Conservation (phyloP, 345 rosid species). For the Pistacia atlantica region DNA sequence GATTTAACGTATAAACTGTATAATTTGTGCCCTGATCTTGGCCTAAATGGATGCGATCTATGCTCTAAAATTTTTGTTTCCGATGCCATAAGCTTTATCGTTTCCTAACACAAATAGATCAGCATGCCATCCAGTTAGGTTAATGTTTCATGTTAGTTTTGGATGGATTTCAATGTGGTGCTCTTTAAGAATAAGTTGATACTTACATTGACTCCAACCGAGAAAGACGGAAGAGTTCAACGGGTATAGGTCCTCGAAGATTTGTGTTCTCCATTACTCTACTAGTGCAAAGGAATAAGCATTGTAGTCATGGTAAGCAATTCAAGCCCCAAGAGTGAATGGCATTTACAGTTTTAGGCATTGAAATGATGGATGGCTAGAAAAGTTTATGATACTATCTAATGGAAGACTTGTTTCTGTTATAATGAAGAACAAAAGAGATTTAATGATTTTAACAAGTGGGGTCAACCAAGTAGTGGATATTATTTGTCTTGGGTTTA, state of each 20-base stretch:
- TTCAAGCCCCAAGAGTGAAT: no score
- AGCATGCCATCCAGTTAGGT: not conserved
- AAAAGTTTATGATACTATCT: no score
- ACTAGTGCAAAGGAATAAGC: slow-evolving; percentile 15
- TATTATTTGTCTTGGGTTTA: no score
- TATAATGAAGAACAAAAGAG: not conserved
- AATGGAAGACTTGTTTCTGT: no score
- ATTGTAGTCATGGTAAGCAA: not conserved
- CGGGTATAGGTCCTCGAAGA: slow-evolving; percentile 58
- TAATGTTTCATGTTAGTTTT: not conserved
- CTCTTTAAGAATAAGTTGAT: not conserved
- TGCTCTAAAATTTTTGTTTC: no score
- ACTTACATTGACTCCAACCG: slow-evolving; percentile 72
- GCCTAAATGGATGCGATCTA: no score
- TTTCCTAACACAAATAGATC: slow-evolving; percentile 21
- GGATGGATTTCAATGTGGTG: not conserved
- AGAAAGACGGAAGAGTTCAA: slow-evolving; percentile 46
- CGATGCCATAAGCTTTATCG: no score
- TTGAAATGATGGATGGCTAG: not conserved
- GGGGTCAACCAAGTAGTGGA: no score
- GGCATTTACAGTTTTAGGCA: not conserved
- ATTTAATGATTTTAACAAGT: no score
- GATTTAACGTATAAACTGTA: no score
- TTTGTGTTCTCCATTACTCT: slow-evolving; percentile 64
- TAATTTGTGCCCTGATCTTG: no score